Percentiles rank a stretch among this genome's conserved stretches.
These are phyloP conservation scores for Polysphondylium violaceum DNA, from an alignment of 78 protist species.

Conservation along the genomic window DNA sequence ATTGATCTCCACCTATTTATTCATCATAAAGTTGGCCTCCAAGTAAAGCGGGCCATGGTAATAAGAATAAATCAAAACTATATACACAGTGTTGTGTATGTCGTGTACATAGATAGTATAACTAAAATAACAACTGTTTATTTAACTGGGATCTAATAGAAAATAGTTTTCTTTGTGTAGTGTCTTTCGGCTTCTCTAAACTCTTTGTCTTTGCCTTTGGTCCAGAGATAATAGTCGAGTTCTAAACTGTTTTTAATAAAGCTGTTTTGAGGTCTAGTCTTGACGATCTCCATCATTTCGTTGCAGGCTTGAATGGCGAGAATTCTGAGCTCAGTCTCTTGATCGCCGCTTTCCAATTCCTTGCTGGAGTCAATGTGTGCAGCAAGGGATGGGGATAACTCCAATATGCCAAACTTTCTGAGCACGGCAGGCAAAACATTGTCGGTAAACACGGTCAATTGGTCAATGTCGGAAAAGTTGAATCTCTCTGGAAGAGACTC, in stretches of 20 bases:
- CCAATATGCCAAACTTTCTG: conserved; percentile 46
- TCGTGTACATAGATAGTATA: no score
- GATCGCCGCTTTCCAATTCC: conserved; percentile 19
- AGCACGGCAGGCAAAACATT: conserved; percentile 71
- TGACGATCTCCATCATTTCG: not conserved
- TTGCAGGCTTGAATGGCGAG: conserved; percentile 41
- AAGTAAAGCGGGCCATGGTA: no score
- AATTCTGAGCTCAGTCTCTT: conserved; percentile 42
- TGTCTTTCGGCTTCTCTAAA: conserved; percentile 55
- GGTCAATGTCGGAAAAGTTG: conserved; percentile 33
- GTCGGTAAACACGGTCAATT: conserved; percentile 40
- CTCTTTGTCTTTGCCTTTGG: conserved; percentile 40
- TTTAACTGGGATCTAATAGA: no score
- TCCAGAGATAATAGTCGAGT: conserved; percentile 62
- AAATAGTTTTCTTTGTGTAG: conserved; percentile 31
- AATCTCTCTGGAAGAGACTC: conserved; percentile 22
- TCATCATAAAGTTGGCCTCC: no score
- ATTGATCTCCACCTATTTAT: conserved; percentile 29
- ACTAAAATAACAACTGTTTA: no score
- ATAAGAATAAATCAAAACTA: no score
- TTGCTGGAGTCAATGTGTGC: not conserved
- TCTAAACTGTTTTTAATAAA: conserved; percentile 20
- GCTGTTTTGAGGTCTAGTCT: not conserved
- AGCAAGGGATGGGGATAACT: not conserved
- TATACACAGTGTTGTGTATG: no score